Evolutionary conservation across 306 rosid genomes (phyloP).

Genomic region (Rubus idaeus): DNA sequence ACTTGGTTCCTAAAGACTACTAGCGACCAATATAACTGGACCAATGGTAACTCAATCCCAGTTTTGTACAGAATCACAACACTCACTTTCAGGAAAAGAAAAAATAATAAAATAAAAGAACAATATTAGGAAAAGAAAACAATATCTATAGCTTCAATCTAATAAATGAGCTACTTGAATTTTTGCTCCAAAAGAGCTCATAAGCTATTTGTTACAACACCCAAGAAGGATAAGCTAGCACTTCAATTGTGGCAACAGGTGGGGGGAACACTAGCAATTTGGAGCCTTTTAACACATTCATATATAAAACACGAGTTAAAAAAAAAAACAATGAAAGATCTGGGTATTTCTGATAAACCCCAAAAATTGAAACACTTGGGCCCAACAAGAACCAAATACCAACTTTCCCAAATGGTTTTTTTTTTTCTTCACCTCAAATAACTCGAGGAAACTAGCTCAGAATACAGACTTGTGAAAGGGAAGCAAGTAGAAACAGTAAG

Average conservation of each 20-base stretch:
- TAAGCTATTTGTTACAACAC: slow-evolving; percentile 5
- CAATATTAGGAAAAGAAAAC: background rate
- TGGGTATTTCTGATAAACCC: slow-evolving; percentile 3
- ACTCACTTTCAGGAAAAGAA: slow-evolving; percentile 24
- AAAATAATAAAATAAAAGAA: background rate
- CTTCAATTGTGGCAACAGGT: slow-evolving; percentile 2
- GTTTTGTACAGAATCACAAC: slow-evolving; percentile 22
- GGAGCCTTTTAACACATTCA: background rate
- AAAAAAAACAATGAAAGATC: slow-evolving; percentile 18
- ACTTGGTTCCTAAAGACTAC: slow-evolving; percentile 8
- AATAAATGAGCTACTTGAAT: background rate
- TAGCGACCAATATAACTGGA: background rate
- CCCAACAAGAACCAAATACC: slow-evolving; percentile 15
- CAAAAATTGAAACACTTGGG: slow-evolving; percentile 8
- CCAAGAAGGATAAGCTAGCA: slow-evolving; percentile 1
- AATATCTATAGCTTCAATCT: background rate
- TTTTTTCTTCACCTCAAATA: background rate
- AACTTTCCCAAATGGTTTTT: slow-evolving; percentile 4
- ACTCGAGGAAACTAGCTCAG: background rate
- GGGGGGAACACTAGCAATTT: slow-evolving; percentile 3
- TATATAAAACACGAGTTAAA: background rate
- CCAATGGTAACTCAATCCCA: background rate
- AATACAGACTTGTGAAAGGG: background rate
- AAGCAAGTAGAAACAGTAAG: slow-evolving; percentile 1
- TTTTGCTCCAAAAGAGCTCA: slow-evolving; percentile 1